phyloP scores from a whole-genome alignment of 352 stramenopile genomes.

The Globisporangium irregulare region DNA sequence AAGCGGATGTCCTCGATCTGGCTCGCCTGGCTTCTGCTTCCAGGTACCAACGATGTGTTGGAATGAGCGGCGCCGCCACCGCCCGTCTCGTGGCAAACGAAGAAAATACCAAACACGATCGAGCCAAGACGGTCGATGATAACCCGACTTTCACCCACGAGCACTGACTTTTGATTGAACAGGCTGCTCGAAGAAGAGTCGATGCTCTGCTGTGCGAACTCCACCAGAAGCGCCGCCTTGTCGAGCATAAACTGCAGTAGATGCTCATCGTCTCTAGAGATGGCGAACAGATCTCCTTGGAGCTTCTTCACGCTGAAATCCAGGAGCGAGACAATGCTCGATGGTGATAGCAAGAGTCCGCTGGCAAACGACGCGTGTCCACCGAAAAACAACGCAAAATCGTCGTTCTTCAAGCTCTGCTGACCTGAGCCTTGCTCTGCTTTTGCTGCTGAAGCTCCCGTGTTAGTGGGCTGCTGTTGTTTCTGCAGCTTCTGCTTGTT shows the following conservation, averaged over 20 bases:
- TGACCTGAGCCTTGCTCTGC: neutral
- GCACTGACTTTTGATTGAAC: conserved; percentile 16
- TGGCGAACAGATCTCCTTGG: neutral
- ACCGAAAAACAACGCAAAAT: conserved; percentile 19
- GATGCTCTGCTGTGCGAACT: conserved; percentile 16
- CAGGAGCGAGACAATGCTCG: conserved; percentile 18
- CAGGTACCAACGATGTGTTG: neutral
- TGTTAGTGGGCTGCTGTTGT: neutral
- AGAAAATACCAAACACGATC: conserved; percentile 21
- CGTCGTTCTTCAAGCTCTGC: conserved; percentile 8
- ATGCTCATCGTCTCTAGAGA: conserved; percentile 22
- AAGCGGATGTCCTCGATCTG: conserved; percentile 18
- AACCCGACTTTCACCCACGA: conserved; percentile 16
- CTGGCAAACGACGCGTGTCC: conserved; percentile 20
- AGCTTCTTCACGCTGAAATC: conserved; percentile 16
- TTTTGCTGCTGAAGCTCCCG: neutral
- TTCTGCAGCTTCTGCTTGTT: conserved; percentile 16
- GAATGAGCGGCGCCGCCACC: neutral
- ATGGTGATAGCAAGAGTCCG: conserved; percentile 17
- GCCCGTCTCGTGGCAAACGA: conserved; percentile 6
- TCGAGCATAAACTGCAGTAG: conserved; percentile 23
- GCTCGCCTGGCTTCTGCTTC: conserved; percentile 5
- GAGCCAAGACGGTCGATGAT: conserved; percentile 23
- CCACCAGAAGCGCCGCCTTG: conserved; percentile 14
- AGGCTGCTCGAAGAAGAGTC: conserved; percentile 8